Evolutionary conservation across 1,139 yeast species (phyloP).

Genomic region (Scheffersomyces lignicola): DNA sequence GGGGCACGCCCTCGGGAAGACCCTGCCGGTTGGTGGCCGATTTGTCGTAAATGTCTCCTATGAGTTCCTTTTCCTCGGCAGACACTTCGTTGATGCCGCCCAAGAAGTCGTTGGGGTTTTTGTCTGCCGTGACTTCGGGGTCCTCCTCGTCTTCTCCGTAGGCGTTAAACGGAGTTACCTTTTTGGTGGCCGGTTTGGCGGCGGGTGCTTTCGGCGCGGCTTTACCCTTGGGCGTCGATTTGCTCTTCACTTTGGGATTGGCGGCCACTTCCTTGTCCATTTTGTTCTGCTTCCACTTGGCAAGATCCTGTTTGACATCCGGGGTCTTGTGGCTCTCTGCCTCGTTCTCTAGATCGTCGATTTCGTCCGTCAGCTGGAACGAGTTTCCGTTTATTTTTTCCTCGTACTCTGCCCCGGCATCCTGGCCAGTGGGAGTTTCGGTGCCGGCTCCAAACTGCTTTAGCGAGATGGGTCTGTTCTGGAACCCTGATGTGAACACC

Average conservation of each 20-base stretch:
- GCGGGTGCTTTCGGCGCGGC: neutral
- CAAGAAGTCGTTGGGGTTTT: conserved; percentile 21
- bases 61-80: conserved; percentile 16
- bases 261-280: conserved; percentile 1
- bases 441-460: neutral
- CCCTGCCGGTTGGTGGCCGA: conserved; percentile 8
- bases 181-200: neutral
- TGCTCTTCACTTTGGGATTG: too few species aligned
- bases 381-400: neutral
- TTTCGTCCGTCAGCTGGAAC: conserved; percentile 2
- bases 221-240: too few species aligned
- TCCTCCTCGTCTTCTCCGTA: neutral
- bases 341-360: conserved; percentile 2
- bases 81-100: conserved; percentile 23
- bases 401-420: conserved; percentile 2
- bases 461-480: neutral
- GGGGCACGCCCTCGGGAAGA: neutral
- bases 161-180: neutral
- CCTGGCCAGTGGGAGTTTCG: neutral
- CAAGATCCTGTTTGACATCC: neutral
- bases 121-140: conserved; percentile 7
- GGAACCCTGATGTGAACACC: neutral
- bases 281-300: neutral
- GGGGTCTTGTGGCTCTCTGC: neutral
- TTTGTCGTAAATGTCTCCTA: conserved; percentile 17